Evolutionary conservation across 805 yeast genomes (phyloP), one percentile per base, ranked within the genome.

Genomic region (Lipomyces chichibuensis): DNA sequence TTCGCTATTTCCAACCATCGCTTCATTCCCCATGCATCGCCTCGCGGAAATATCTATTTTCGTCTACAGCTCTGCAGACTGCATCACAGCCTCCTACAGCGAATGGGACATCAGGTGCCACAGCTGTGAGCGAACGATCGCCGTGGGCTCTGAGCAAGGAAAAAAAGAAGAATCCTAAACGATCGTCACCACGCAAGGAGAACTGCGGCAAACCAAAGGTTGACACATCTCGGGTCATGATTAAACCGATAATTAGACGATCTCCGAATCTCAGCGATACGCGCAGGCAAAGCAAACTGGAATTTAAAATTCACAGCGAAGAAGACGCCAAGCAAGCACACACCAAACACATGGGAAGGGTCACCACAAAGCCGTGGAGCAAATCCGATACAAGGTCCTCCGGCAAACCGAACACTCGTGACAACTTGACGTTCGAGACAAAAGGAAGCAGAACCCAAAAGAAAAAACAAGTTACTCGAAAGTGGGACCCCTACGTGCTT

Each of bases 381-480:
- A 37, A 13, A 37, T 37, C 43, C 43, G 43, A 14, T 29, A 29
- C 32, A 29, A 29, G 32, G n/a, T n/a, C n/a, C 32, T 29, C 32
- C 32, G 32, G 32, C 7, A 29, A 29, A 29, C 5, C 32, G 6
- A 29, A 29, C 32, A 29, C 32, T 29, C 32, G 32, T 7, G 32
- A 7, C 5, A 29, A 5, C 32, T 4, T 29, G 32, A 29, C 4
- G 32, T 29, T 29, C 32, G 32, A 29, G 32, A 29, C 32, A 29
- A 29, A 29, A 29, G 5, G 32, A 6, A 29, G 32, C 32, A 29
- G 32, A 29, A 54, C 75, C 79, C 23, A 75, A 83, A 39, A 80
- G 82, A 81, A 75, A 80, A 13, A 80, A 80, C 63, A 81, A 80
- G 46, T 75, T 77, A 61, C 74, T 80, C 49, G 80, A 77, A 65